These are phyloP conservation scores for Puccinia sorghi DNA, from an alignment of 1,284 basidiomycete genomes.

Conservation along the genomic window DNA sequence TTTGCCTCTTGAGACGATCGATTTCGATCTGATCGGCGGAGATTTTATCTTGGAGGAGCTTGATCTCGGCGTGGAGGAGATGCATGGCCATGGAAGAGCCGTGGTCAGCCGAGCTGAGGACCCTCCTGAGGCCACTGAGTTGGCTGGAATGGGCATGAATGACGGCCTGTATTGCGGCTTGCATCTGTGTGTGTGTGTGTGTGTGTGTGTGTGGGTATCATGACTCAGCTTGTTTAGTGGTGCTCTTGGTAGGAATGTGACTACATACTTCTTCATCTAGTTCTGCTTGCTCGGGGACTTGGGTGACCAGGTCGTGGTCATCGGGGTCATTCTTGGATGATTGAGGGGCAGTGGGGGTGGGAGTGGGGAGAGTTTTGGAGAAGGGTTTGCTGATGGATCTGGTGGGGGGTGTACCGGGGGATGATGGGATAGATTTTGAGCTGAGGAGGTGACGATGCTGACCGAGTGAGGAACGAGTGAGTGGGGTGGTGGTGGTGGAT, in stretches of 20 bases:
- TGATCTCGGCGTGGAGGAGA: conserved; percentile 44
- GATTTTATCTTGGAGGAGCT: conserved; percentile 15
- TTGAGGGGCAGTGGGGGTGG: background rate
- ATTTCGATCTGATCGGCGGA: background rate
- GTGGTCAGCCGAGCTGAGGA: conserved; percentile 20
- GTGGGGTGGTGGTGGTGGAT: background rate
- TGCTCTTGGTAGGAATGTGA: too few relatives aligned
- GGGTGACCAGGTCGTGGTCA: conserved; percentile 15
- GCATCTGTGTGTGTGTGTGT: conserved; percentile 44
- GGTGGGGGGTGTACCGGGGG: background rate
- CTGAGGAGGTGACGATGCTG: background rate
- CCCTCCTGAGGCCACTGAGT: conserved; percentile 4
- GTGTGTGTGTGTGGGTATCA: too few relatives aligned
- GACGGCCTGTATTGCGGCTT: conserved; percentile 27
- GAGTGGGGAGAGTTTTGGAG: too few relatives aligned
- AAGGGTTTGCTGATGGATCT: background rate
- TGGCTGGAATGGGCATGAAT: conserved; percentile 35
- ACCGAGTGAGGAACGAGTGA: background rate
- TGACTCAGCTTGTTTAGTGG: too few relatives aligned
- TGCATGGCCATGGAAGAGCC: conserved; percentile 47
- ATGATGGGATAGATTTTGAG: background rate
- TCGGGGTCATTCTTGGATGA: background rate
- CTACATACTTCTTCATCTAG: conserved; percentile 25
- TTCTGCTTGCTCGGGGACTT: conserved; percentile 16
- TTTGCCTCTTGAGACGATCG: background rate